Conservation (phyloP, 306 rosid species). For the Abrus precatorius region DNA sequence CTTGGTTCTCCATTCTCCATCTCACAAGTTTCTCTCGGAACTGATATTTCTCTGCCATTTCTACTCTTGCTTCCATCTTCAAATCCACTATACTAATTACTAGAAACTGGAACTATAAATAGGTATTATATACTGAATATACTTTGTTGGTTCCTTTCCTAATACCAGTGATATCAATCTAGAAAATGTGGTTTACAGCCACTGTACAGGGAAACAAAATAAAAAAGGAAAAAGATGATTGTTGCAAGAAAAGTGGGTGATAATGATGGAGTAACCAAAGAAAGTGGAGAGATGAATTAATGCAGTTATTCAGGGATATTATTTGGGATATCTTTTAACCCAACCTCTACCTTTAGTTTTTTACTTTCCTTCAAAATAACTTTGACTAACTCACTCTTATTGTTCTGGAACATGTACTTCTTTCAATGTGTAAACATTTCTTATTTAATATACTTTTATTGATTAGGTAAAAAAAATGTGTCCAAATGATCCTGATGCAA, state of each 20-base stretch:
- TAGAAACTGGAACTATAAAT: background rate
- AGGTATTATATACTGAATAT: background rate
- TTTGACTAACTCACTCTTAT: background rate
- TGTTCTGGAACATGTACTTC: conserved; percentile 9
- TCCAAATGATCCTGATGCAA: conserved; percentile 92
- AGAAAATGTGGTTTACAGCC: conserved; percentile 1
- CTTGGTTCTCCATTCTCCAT: background rate
- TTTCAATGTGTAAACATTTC: conserved; percentile 19
- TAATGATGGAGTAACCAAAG: background rate
- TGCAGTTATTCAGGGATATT: background rate
- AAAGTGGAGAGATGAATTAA: background rate
- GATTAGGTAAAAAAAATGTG: conserved; percentile 83
- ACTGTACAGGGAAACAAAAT: background rate
- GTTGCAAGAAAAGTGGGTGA: background rate
- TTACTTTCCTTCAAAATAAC: conserved; percentile 5
- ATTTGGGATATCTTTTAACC: conserved; percentile 7
- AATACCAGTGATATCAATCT: background rate
- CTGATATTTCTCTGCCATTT: background rate
- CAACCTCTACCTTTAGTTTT: background rate
- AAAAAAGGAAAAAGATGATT: background rate
- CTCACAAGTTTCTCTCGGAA: background rate
- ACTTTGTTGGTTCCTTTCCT: background rate
- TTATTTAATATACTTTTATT: conserved; percentile 43
- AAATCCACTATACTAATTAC: background rate
- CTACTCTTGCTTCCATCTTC: background rate